Percentiles rank a stretch among this genome's conserved stretches.
phyloP scores from a whole-genome alignment of 2,329 filamentous ascomycete species.

The Fonsecaea monophora region DNA sequence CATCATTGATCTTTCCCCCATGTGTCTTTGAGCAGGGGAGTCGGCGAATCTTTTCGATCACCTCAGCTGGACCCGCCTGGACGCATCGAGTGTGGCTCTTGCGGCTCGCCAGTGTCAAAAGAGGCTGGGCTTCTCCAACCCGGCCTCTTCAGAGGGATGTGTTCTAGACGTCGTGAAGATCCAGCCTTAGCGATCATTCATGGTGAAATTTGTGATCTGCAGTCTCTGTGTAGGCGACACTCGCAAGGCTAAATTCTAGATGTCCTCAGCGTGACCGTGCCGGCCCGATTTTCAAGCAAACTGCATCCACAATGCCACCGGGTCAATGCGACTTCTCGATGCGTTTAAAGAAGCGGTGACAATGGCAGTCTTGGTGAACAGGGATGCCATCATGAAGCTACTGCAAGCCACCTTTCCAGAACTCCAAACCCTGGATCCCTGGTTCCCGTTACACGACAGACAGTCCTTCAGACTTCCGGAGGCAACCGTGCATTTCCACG shows the following conservation, averaged over 20 bases:
- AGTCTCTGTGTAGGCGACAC: conserved; percentile 2
- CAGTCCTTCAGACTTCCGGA: conserved; percentile 9
- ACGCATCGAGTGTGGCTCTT: not conserved
- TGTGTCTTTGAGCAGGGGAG: conserved; percentile 18
- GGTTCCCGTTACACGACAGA: conserved; percentile 17
- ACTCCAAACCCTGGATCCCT: conserved; percentile 23
- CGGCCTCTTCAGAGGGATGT: conserved; percentile 23
- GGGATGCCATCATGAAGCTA: conserved; percentile 27
- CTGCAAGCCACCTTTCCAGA: conserved; percentile 31
- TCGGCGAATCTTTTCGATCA: conserved; percentile 24
- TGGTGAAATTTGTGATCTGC: conserved; percentile 28
- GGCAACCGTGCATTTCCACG: conserved; percentile 5
- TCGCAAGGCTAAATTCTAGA: conserved; percentile 1
- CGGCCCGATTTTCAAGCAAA: conserved; percentile 10
- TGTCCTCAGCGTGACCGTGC: not conserved
- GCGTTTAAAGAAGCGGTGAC: conserved; percentile 33
- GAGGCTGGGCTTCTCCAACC: not conserved
- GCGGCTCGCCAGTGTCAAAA: not conserved
- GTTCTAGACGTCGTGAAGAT: conserved; percentile 29
- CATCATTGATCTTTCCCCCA: not conserved
- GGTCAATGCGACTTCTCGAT: conserved; percentile 18
- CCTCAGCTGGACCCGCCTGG: conserved; percentile 22
- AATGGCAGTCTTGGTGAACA: conserved; percentile 17
- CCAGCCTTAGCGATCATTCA: conserved; percentile 17
- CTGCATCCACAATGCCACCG: conserved; percentile 12